These are phyloP conservation scores for Populus alba DNA, from an alignment of 345 rosid genomes.

Conservation along the genomic window DNA sequence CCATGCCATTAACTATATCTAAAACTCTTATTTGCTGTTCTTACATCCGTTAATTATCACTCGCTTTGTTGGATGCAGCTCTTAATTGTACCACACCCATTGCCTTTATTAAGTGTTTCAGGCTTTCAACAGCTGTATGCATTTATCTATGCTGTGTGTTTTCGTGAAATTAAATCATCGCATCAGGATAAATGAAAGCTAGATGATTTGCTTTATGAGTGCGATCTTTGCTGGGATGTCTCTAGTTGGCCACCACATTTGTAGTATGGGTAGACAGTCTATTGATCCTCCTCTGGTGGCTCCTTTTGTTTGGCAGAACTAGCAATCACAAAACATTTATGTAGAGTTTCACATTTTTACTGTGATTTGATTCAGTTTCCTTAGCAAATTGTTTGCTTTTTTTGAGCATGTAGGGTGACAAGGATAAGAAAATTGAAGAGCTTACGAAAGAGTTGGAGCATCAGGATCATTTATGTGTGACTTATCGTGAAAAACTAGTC, in stretches of 20 bases:
- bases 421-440: constrained; percentile 66
- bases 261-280: neutral
- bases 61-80: neutral
- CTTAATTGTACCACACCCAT: neutral
- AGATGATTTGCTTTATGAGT: neutral
- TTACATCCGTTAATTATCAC: neutral
- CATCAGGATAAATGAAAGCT: no score
- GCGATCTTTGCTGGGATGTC: neutral
- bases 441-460: constrained; percentile 49
- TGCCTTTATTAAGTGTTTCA: neutral
- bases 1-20: neutral
- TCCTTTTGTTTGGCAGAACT: neutral
- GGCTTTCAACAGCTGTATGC: neutral
- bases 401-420: constrained; percentile 51
- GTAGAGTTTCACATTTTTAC: neutral
- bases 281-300: neutral
- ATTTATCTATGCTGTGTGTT: neutral
- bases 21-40: neutral
- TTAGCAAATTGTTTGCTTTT: neutral
- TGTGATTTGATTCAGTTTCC: neutral
- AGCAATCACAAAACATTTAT: neutral
- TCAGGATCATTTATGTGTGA: constrained; percentile 51
- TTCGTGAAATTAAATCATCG: neutral
- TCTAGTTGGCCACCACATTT: neutral
- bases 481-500: constrained; percentile 49